Conservation (phyloP, 805 yeast species). For the Barnettozyma californica region DNA sequence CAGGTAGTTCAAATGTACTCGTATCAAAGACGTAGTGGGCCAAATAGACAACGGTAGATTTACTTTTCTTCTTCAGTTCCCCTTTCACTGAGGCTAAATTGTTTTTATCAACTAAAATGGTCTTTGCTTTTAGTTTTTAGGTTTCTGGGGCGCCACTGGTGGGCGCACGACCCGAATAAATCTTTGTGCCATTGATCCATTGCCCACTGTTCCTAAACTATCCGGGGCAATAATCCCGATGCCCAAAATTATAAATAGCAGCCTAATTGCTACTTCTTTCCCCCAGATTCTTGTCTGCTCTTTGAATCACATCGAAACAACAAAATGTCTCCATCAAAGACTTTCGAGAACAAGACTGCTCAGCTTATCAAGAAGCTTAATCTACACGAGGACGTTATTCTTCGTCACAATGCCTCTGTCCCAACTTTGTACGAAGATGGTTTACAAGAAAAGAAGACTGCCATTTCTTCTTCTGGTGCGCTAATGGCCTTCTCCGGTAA, state of each 20-base stretch:
- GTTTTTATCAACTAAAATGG: too few species aligned
- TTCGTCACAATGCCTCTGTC: slow-evolving; percentile 89
- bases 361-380: slow-evolving; percentile 31
- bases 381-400: slow-evolving; percentile 55
- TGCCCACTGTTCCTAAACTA: slow-evolving; percentile 4
- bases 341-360: slow-evolving; percentile 16
- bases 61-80: too few species aligned
- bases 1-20: too few species aligned
- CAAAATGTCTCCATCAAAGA: slow-evolving; percentile 25
- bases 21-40: too few species aligned
- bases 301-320: neutral
- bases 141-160: neutral
- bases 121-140: neutral
- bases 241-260: slow-evolving; percentile 9
- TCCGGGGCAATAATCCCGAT: slow-evolving; percentile 4
- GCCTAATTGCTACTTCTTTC: neutral
- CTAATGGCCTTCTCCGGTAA: slow-evolving; percentile 91
- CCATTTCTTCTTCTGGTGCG: slow-evolving; percentile 90
- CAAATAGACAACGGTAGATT: too few species aligned
- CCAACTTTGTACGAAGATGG: slow-evolving; percentile 95
- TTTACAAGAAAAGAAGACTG: slow-evolving; percentile 81
- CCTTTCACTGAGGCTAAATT: too few species aligned
- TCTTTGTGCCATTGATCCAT: slow-evolving; percentile 6
- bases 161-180: neutral
- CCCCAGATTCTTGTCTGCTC: slow-evolving; percentile 2